Percentiles rank a stretch among this genome's conserved stretches.
Evolutionary conservation across 176 grass and related monocot genomes (phyloP).

Genomic region (Oryza glumipatula): DNA sequence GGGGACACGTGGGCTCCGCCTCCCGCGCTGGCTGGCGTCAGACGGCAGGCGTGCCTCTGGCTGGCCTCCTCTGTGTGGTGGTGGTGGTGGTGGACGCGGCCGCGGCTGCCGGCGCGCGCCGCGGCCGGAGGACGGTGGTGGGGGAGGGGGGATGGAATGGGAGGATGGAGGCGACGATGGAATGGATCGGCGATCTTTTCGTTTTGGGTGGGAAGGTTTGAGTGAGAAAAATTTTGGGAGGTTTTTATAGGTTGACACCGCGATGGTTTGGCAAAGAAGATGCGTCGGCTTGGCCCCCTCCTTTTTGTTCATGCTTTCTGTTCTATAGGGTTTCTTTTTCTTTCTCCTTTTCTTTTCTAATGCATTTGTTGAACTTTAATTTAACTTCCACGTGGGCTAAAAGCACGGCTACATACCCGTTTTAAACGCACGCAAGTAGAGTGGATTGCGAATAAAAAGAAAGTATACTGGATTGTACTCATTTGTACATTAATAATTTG

Average conservation of each 20-base stretch:
- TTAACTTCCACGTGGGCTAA: not conserved
- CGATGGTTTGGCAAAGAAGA: constrained; percentile 6
- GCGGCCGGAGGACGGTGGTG: constrained; percentile 9
- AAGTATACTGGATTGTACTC: too few relatives aligned
- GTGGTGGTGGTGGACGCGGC: constrained; percentile 8
- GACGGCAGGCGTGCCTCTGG: constrained; percentile 24
- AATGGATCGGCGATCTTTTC: constrained; percentile 37
- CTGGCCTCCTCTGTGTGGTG: too few relatives aligned
- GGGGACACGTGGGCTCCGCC: constrained; percentile 57
- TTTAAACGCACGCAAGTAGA: too few relatives aligned
- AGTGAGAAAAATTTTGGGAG: not conserved
- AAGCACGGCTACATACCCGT: not conserved
- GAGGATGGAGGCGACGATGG: constrained; percentile 1
- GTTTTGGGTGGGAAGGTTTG: not conserved
- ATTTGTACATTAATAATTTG: too few relatives aligned
- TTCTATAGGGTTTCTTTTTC: not conserved
- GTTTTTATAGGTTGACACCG: constrained; percentile 52
- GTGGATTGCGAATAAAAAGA: too few relatives aligned
- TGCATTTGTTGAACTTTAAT: not conserved
- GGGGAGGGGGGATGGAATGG: not conserved
- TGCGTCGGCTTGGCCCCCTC: not conserved
- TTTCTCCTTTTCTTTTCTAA: not conserved
- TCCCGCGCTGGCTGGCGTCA: constrained; percentile 40
- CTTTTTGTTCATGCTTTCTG: not conserved
- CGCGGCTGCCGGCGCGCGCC: constrained; percentile 36